Conservation (phyloP, 2,329 filamentous ascomycete species). For the Periconia digitata region DNA sequence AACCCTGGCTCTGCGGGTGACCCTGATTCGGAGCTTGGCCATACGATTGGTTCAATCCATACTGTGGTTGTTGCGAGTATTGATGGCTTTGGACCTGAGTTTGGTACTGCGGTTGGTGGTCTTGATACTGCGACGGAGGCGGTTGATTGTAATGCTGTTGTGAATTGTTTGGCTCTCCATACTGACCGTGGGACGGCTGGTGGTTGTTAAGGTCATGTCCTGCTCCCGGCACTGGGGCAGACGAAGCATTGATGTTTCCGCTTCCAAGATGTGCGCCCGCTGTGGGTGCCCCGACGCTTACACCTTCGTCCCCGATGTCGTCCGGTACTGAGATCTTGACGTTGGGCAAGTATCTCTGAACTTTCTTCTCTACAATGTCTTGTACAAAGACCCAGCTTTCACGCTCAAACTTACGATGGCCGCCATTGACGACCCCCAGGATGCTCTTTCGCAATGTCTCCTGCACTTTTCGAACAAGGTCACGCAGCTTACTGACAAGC, state of each 20-base stretch:
- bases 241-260: conserved; percentile 3
- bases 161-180: not conserved
- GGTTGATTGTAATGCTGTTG: conserved; percentile 8
- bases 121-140: conserved; percentile 3
- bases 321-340: conserved; percentile 33
- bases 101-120: conserved; percentile 2
- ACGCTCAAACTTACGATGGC: conserved; percentile 32
- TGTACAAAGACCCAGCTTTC: conserved; percentile 36
- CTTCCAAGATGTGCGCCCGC: conserved; percentile 14
- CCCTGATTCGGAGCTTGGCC: conserved; percentile 1
- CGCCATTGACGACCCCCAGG: conserved; percentile 32
- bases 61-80: not conserved
- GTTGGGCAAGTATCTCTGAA: conserved; percentile 30
- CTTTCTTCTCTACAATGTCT: conserved; percentile 32
- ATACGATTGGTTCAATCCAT: not conserved
- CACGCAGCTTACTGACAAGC: conserved; percentile 27
- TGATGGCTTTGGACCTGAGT: conserved; percentile 3
- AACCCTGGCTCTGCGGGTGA: conserved; percentile 2
- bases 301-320: conserved; percentile 33
- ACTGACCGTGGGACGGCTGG: conserved; percentile 4
- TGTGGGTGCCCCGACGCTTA: conserved; percentile 27
- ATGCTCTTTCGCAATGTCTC: conserved; percentile 33
- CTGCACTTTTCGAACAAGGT: conserved; percentile 29
- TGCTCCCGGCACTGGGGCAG: conserved; percentile 11
- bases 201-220: conserved; percentile 7